Base-by-base conservation (phyloP, 495 filamentous ascomycete genomes). In the Neurospora sp. region DNA sequence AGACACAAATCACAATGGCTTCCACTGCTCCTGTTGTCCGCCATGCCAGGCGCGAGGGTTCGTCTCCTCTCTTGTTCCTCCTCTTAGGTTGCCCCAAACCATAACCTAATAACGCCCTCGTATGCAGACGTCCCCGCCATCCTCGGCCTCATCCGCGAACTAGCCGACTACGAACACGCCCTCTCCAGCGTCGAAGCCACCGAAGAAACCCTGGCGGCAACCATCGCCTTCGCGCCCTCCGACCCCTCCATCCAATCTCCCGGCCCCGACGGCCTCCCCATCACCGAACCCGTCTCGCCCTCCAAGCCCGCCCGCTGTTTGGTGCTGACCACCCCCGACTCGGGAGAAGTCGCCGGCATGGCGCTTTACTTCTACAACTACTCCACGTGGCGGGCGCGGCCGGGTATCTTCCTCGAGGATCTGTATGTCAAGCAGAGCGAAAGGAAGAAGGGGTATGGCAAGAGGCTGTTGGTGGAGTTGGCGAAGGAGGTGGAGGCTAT, bases 361-460 rank as follows among this genome's bases (percentile, higher is more conserved):
- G 88, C 88, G 5, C 71, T 90, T 70, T 90, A 88, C 75, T 89
- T 87, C 71, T 87, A 88, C 76, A 88, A 87, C 76, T 87, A 87
- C 79, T 84, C 89, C 72, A 98, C 96, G 6, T 98, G 96, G 96
- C 89, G 91, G 44, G 89, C 91, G 4, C 87, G 87, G 10, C 91
- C 96, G 2, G 96, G 96, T 1, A 94, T 99, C 75, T 97, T 96
- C 78, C 90, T 99, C 14, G 96, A 99, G 79, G 96, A 99, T 79
- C 83, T 99, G 10, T 98, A 92, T 77, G 93, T 99, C 40, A 84
- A 90, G 77, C 87, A 89, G 31, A 82, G 81, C 37, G 90, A 91
- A 65, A 83, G 96, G 6, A 89, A 90, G 27, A 84, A 88, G 40
- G 94, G 95, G 3, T 97, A 95, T 77, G 96, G 93, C 16, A 91